These are phyloP conservation scores for Dalbergia oliveri DNA, from an alignment of 306 rosid genomes.

Conservation along the genomic window DNA sequence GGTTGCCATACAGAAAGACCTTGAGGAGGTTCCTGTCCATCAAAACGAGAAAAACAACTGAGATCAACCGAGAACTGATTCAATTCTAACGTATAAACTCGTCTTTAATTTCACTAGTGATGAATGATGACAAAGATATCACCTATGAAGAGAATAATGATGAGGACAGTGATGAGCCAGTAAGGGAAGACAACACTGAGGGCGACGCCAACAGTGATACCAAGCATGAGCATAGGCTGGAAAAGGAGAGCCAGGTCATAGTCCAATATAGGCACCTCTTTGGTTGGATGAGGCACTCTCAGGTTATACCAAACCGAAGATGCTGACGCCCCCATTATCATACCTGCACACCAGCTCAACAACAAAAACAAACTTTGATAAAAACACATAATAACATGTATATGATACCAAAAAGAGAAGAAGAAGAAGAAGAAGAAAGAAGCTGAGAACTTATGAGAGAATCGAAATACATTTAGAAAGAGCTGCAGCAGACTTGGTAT, in stretches of 20 bases:
- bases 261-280: slow-evolving; percentile 83
- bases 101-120: neutral
- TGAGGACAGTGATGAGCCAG: slow-evolving; percentile 92
- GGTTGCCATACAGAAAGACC: slow-evolving; percentile 76
- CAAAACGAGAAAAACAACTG: neutral
- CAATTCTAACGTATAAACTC: too few relatives aligned
- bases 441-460: too few relatives aligned
- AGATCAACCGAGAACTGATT: too few relatives aligned
- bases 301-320: slow-evolving; percentile 94
- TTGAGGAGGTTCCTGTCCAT: slow-evolving; percentile 76
- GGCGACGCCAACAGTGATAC: slow-evolving; percentile 88
- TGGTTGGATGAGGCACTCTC: slow-evolving; percentile 88
- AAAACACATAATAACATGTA: too few relatives aligned
- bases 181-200: slow-evolving; percentile 93
- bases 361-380: neutral
- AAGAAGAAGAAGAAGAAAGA: too few relatives aligned
- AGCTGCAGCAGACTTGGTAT: slow-evolving; percentile 95
- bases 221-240: slow-evolving; percentile 97
- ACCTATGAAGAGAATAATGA: slow-evolving; percentile 83
- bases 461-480: slow-evolving; percentile 77
- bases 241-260: slow-evolving; percentile 88
- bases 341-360: slow-evolving; percentile 60
- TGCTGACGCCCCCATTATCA: slow-evolving; percentile 95
- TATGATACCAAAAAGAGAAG: neutral
- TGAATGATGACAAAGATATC: neutral